phyloP scores from a whole-genome alignment of 257 asterid genomes.

The Cinchona pubescens region DNA sequence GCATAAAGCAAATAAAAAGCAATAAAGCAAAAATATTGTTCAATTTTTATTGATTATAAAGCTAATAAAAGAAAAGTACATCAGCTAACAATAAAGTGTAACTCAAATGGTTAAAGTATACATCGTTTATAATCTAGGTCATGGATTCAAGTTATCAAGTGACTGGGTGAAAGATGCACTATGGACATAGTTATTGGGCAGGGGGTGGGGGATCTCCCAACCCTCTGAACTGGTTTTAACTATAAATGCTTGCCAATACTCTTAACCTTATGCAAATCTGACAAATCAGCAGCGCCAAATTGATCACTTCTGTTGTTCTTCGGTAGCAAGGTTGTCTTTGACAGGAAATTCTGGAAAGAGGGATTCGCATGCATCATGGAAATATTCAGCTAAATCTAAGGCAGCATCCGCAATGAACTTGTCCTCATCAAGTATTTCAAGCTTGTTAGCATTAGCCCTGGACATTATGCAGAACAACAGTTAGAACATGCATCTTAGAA shows the following conservation, averaged over 20 bases:
- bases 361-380: slow-evolving; percentile 29
- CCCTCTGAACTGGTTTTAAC: background rate
- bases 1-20: too few species aligned
- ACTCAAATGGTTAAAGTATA: too few species aligned
- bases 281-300: background rate
- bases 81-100: too few species aligned
- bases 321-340: background rate
- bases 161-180: too few species aligned
- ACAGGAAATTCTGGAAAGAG: slow-evolving; percentile 16
- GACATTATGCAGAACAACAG: background rate
- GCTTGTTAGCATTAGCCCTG: slow-evolving; percentile 19
- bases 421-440: slow-evolving; percentile 49
- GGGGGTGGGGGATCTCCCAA: too few species aligned
- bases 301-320: background rate
- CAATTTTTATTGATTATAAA: too few species aligned
- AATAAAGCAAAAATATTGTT: too few species aligned
- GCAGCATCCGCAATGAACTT: slow-evolving; percentile 43
- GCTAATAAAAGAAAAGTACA: too few species aligned
- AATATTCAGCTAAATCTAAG: slow-evolving; percentile 48
- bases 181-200: too few species aligned
- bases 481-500: background rate
- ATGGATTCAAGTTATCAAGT: too few species aligned
- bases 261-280: background rate
- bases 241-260: too few species aligned
- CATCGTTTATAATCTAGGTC: too few species aligned